Percentiles rank a stretch among this genome's conserved stretches.
These are phyloP conservation scores for Pichia sp. DNA, from an alignment of 1,139 yeast species.

Conservation along the genomic window DNA sequence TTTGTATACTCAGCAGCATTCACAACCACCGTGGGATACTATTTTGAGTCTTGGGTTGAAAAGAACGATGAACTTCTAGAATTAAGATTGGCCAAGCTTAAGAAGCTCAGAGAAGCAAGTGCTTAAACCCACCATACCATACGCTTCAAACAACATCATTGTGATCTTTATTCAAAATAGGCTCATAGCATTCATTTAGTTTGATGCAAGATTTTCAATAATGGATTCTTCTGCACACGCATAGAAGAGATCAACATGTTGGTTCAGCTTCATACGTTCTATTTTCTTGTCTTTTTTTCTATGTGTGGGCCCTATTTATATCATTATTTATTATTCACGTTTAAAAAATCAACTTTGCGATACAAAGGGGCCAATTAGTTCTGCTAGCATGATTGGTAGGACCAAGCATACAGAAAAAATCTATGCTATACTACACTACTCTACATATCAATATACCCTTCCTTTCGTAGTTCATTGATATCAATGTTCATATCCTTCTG, in stretches of 20 bases:
- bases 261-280: not conserved
- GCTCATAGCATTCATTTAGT: not conserved
- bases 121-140: slow-evolving; percentile 8
- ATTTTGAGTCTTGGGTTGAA: slow-evolving; percentile 35
- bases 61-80: slow-evolving; percentile 35
- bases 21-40: slow-evolving; percentile 38
- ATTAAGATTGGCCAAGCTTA: slow-evolving; percentile 33
- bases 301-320: not conserved
- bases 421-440: not conserved
- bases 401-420: not conserved
- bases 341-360: slow-evolving; percentile 10
- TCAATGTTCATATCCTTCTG: slow-evolving; percentile 24
- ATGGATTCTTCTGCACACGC: not conserved
- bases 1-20: slow-evolving; percentile 38
- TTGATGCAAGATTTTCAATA: not conserved
- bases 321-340: slow-evolving; percentile 14
- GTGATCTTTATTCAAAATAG: not conserved
- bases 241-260: not conserved
- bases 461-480: slow-evolving; percentile 16
- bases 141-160: not conserved
- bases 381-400: not conserved
- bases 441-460: slow-evolving; percentile 16
- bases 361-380: not conserved
- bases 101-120: slow-evolving; percentile 32
- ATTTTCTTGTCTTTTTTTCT: no score